phyloP scores from a whole-genome alignment of 352 stramenopile species.

The Phytopythium oedochilum region DNA sequence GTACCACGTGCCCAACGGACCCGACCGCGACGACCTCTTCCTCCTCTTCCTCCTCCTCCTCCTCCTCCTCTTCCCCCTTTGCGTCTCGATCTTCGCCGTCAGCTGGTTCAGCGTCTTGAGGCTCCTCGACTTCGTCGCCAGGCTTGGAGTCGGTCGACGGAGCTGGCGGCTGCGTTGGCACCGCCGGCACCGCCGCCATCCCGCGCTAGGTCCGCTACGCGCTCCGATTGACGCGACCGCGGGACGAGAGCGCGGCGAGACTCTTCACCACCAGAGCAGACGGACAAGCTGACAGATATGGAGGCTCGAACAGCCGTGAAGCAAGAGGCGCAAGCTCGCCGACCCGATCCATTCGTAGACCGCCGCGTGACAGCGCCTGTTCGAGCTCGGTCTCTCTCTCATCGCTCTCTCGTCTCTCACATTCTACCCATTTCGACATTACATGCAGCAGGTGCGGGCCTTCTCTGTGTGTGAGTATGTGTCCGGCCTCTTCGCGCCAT shows the following conservation, averaged over 20 bases:
- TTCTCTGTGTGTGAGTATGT: not conserved
- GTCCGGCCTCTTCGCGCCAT: not conserved
- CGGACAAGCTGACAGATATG: not conserved
- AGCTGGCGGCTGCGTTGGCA: not conserved
- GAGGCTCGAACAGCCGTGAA: not conserved
- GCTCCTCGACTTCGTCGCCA: not conserved
- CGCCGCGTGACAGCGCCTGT: not conserved
- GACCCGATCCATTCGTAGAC: not conserved
- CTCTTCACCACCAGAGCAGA: too few relatives aligned
- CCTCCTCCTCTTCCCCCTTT: slow-evolving; percentile 6
- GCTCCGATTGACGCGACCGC: not conserved
- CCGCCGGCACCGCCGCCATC: not conserved
- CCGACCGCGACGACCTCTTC: slow-evolving; percentile 65
- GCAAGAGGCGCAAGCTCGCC: not conserved
- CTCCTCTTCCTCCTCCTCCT: slow-evolving; percentile 24
- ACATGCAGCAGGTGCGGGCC: not conserved
- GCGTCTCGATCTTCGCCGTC: not conserved
- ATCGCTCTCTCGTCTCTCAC: not conserved
- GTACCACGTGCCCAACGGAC: slow-evolving; percentile 67
- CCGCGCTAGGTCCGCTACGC: not conserved
- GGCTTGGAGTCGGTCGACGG: not conserved
- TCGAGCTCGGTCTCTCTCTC: not conserved
- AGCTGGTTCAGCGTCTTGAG: too few relatives aligned
- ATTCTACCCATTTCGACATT: not conserved
- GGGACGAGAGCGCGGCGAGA: too few relatives aligned